phyloP scores from a whole-genome alignment of 345 rosid species.

The Ceriops tagal region DNA sequence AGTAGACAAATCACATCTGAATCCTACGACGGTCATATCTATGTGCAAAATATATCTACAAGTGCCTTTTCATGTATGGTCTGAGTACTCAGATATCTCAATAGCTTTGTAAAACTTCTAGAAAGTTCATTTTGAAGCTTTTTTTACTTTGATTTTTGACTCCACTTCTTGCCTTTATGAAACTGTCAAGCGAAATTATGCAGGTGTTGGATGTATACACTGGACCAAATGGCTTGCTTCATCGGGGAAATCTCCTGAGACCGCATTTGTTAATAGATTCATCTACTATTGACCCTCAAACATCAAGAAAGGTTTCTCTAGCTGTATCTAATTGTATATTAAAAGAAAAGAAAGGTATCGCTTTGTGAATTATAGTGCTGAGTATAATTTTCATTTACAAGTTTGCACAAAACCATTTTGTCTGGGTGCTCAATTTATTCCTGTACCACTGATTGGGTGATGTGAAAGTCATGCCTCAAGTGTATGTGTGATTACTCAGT shows the following conservation, averaged over 20 bases:
- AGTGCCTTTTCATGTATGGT: neutral
- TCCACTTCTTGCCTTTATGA: conserved; percentile 5
- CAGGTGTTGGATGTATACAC: conserved; percentile 85
- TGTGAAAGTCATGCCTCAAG: neutral
- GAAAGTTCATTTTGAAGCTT: neutral
- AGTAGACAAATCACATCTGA: neutral
- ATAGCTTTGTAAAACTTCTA: neutral
- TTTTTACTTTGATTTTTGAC: neutral
- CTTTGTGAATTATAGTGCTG: neutral
- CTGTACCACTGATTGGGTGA: neutral
- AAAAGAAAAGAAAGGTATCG: conserved; percentile 59
- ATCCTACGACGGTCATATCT: neutral
- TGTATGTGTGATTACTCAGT: neutral
- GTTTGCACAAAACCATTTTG: neutral
- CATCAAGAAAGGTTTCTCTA: conserved; percentile 64
- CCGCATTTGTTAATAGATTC: conserved; percentile 75
- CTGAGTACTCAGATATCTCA: neutral
- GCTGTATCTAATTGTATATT: conserved; percentile 53
- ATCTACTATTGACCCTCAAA: conserved; percentile 89
- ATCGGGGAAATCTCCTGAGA: conserved; percentile 47
- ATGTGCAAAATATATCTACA: neutral
- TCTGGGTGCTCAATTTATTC: neutral
- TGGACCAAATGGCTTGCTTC: conserved; percentile 74
- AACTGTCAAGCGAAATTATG: conserved; percentile 17
- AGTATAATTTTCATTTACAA: neutral